Conservation (phyloP, 2,329 filamentous ascomycete species). For the Helotiales sp. region DNA sequence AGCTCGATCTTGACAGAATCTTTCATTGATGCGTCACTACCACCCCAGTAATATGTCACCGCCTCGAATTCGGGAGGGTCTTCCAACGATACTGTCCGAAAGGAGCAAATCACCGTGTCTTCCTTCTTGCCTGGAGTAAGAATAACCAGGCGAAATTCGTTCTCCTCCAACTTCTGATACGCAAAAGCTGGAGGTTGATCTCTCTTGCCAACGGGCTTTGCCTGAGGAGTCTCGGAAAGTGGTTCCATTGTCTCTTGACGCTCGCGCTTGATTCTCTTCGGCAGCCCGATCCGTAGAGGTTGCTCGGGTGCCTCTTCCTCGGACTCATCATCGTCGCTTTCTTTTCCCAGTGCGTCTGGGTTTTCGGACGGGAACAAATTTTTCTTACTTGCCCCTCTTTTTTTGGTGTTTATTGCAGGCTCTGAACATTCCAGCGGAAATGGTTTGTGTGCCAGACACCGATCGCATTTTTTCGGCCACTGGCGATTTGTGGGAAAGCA, state of each 20-base stretch:
- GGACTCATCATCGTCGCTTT: constrained; percentile 5
- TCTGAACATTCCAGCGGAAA: constrained; percentile 15
- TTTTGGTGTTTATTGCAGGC: constrained; percentile 14
- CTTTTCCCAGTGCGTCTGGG: background rate
- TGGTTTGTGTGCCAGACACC: constrained; percentile 16
- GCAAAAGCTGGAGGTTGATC: constrained; percentile 6
- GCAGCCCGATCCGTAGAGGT: background rate
- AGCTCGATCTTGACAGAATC: constrained; percentile 4
- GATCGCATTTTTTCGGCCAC: constrained; percentile 20
- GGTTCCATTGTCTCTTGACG: constrained; percentile 5
- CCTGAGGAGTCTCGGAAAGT: background rate
- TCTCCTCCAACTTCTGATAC: constrained; percentile 1
- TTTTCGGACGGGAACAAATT: background rate
- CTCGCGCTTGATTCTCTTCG: constrained; percentile 11
- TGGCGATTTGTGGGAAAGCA: constrained; percentile 15
- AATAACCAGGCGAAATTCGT: constrained; percentile 11
- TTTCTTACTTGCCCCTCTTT: constrained; percentile 14
- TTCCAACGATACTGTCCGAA: constrained; percentile 1
- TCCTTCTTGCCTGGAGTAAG: constrained; percentile 10
- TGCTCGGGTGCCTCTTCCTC: constrained; percentile 2
- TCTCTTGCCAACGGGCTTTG: background rate
- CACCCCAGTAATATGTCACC: constrained; percentile 16
- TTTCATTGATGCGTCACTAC: background rate
- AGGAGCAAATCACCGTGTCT: constrained; percentile 5
- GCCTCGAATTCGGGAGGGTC: background rate